A percentile compares a stretch with the other conserved stretches of the same genome.
Evolutionary conservation across 306 rosid genomes (phyloP).

Genomic region (Arachis stenosperma): DNA sequence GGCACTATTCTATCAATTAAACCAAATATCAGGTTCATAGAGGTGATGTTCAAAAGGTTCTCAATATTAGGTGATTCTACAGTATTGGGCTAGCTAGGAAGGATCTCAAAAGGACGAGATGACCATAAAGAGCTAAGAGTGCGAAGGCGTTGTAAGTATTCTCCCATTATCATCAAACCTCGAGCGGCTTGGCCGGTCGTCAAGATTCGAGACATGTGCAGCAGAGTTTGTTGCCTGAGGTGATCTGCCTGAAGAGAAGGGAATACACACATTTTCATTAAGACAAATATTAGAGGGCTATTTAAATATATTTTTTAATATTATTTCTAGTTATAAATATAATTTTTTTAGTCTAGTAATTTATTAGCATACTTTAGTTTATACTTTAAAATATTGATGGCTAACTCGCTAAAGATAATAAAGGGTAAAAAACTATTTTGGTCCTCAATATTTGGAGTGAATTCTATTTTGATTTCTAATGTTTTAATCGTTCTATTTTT

Average conservation of each 20-base stretch:
- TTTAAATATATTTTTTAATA: too few relatives aligned
- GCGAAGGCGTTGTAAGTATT: conserved; percentile 76
- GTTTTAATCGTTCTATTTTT: too few relatives aligned
- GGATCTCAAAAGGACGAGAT: conserved; percentile 55
- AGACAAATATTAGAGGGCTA: too few relatives aligned
- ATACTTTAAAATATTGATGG: too few relatives aligned
- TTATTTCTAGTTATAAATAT: too few relatives aligned
- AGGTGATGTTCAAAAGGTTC: conserved; percentile 7
- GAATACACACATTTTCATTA: conserved; percentile 2
- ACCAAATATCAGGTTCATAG: neutral
- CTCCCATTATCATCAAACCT: conserved; percentile 69
- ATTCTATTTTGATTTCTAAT: too few relatives aligned
- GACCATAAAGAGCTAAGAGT: conserved; percentile 75
- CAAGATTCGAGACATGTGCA: conserved; percentile 63
- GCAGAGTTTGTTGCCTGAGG: conserved; percentile 73
- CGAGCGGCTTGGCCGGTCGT: conserved; percentile 61
- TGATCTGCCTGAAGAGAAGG: conserved; percentile 73
- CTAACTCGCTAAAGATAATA: too few relatives aligned
- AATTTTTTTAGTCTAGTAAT: too few relatives aligned
- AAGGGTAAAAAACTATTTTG: too few relatives aligned
- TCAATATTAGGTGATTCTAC: conserved; percentile 12
- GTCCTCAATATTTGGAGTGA: too few relatives aligned
- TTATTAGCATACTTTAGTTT: too few relatives aligned
- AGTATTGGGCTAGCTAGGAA: conserved; percentile 14
- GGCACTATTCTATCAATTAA: conserved; percentile 5